Evolutionary conservation across 768 basidiomycete genomes (phyloP).

Genomic region (Tylopilus vinaceipallidus): DNA sequence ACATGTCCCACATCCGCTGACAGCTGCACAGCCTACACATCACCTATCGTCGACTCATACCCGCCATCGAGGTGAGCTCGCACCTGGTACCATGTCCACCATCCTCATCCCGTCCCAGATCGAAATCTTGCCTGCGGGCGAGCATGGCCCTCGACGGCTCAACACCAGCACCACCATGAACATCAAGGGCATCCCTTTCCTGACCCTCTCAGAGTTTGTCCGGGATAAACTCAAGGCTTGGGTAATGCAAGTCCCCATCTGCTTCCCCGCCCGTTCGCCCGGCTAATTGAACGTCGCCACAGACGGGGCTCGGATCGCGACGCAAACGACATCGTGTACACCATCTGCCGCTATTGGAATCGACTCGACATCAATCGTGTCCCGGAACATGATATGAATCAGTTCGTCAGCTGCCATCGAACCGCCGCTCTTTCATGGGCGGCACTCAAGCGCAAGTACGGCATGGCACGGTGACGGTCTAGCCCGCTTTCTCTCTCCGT

Average conservation of each 20-base stretch:
- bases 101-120: conserved; percentile 45
- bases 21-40: conserved; percentile 57
- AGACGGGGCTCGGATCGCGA: conserved; percentile 72
- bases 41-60: conserved; percentile 73
- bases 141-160: conserved; percentile 74
- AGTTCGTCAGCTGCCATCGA: conserved; percentile 60
- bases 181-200: conserved; percentile 71
- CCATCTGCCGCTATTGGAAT: conserved; percentile 75
- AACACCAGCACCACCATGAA: conserved; percentile 66
- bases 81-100: background rate
- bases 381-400: conserved; percentile 81
- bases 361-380: conserved; percentile 83
- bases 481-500: background rate
- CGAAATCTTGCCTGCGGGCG: conserved; percentile 80
- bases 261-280: conserved; percentile 6
- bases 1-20: conserved; percentile 7
- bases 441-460: conserved; percentile 72
- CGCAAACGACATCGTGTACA: conserved; percentile 73
- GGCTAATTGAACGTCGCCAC: conserved; percentile 21
- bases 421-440: conserved; percentile 71
- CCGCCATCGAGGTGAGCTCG: conserved; percentile 63
- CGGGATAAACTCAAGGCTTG: conserved; percentile 82
- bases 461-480: conserved; percentile 38
- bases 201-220: conserved; percentile 83
- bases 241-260: conserved; percentile 57